Evolutionary conservation across 208 protist genomes (phyloP), one percentile per base, ranked within the genome.

Genomic region (Trypanosoma mega): DNA sequence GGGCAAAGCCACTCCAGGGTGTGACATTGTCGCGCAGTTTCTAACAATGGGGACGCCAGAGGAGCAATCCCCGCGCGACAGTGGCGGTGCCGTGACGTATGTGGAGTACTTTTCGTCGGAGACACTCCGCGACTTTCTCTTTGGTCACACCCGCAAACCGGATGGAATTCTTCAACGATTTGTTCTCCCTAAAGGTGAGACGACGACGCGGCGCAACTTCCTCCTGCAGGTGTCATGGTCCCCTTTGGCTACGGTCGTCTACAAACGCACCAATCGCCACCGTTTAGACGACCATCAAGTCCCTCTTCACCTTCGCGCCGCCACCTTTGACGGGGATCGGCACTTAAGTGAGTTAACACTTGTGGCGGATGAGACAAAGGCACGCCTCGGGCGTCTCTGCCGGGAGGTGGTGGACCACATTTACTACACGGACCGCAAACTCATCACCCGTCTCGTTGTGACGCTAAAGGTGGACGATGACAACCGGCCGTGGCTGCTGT

Each of bases 151-250:
- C 14, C 74, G 80, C 48, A 92, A 93, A 55, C 87, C 87, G 1
- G 86, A 97, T 51, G 92, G 92, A 14, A 87, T 94, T 46, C 75
- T 97, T 65, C 92, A 97, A 73, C 74, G 84, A 68, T 97, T 97
- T 63, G 76, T 97, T 24, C 20, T 89, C 3, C 92, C 92, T 33
- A 95, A 94, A 58, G 82, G 88, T 8, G 74, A 89, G 29, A 80
- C 74, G 21, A 80, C 68, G 3, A 82, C 73, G 43, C 73, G 84
- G 24, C 71, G 61, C 64, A 94, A 94, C 71, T 68, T 78, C 7
- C 82, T 93, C 71, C 74, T 97, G 31, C 86, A 92, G 46, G 85
- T 90, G 21, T 72, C 90, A 29, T 97, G 92, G 92, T 93, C 92
- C 2, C 92, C 92, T 9, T 65, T 82, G 23, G 74, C 94, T 57